Percentiles rank a stretch among this genome's conserved stretches.
Conservation (phyloP, 805 yeast genomes). For the Debaryomyces prosopidis region DNA sequence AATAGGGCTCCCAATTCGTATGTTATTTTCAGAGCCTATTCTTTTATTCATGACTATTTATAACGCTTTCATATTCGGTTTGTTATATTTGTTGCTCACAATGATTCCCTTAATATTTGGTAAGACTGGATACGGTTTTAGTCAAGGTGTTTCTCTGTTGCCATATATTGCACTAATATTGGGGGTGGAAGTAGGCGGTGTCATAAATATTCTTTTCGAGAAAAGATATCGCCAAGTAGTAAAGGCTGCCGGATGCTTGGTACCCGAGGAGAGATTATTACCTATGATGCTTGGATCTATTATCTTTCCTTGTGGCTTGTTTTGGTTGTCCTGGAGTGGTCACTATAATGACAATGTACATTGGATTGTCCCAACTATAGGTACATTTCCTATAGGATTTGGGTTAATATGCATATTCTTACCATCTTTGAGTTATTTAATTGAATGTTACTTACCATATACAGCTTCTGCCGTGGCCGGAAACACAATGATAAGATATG, state of each 20-base stretch:
- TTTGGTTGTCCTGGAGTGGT: slow-evolving; percentile 86
- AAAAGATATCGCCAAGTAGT: slow-evolving; percentile 43
- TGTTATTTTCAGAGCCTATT: slow-evolving; percentile 44
- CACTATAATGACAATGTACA: slow-evolving; percentile 62
- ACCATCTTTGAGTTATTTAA: slow-evolving; percentile 52
- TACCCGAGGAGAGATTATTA: slow-evolving; percentile 54
- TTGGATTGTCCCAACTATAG: slow-evolving; percentile 59
- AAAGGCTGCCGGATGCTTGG: slow-evolving; percentile 12
- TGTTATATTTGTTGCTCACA: slow-evolving; percentile 45
- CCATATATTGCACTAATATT: slow-evolving; percentile 78
- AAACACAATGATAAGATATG: slow-evolving; percentile 51
- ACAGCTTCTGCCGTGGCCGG: slow-evolving; percentile 62
- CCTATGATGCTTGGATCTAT: slow-evolving; percentile 68
- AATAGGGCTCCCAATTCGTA: slow-evolving; percentile 36
- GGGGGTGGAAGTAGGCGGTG: slow-evolving; percentile 64
- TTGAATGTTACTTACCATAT: slow-evolving; percentile 52
- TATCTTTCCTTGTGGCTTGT: slow-evolving; percentile 67
- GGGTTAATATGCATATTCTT: slow-evolving; percentile 54
- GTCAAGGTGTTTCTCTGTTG: slow-evolving; percentile 65
- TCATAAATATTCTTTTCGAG: slow-evolving; percentile 55
- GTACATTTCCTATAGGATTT: slow-evolving; percentile 30
- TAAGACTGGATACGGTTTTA: slow-evolving; percentile 58
- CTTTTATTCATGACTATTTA: slow-evolving; percentile 43
- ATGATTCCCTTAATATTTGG: slow-evolving; percentile 48
- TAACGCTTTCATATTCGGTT: slow-evolving; percentile 50